Conservation (phyloP, 1,284 basidiomycete genomes). For the Melampsora occidentalis region DNA sequence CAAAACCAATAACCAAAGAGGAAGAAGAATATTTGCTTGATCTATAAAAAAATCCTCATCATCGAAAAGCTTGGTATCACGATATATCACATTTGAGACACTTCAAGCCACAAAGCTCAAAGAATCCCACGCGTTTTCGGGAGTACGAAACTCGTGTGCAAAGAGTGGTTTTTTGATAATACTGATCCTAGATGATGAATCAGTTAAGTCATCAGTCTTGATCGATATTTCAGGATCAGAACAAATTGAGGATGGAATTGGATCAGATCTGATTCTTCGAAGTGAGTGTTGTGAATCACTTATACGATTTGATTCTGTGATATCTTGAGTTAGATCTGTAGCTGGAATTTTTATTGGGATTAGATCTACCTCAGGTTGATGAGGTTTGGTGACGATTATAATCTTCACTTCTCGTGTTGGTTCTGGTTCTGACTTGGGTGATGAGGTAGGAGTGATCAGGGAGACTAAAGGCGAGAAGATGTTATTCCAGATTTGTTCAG, state of each 20-base stretch:
- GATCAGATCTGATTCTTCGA: background rate
- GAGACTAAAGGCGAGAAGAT: background rate
- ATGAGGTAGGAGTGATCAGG: background rate
- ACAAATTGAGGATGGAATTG: background rate
- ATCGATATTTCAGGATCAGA: background rate
- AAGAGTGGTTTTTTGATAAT: background rate
- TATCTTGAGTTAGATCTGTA: background rate
- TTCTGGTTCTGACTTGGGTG: background rate
- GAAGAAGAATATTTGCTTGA: too few species aligned
- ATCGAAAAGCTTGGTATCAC: too few species aligned
- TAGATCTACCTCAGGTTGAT: background rate
- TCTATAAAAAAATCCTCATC: too few species aligned
- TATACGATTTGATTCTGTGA: background rate
- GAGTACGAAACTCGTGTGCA: background rate
- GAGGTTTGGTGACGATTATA: background rate
- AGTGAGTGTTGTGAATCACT: background rate
- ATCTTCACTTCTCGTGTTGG: background rate
- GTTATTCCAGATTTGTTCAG: background rate
- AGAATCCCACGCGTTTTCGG: constrained; percentile 5
- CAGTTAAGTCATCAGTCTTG: background rate
- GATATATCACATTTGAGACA: too few species aligned
- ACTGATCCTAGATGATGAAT: background rate
- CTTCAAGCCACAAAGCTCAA: background rate
- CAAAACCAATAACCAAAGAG: too few species aligned
- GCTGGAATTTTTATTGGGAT: background rate